Evolutionary conservation across 2,329 filamentous ascomycete genomes (phyloP), one percentile per base, ranked within the genome.

Genomic region (Teratosphaeriaceae sp.): DNA sequence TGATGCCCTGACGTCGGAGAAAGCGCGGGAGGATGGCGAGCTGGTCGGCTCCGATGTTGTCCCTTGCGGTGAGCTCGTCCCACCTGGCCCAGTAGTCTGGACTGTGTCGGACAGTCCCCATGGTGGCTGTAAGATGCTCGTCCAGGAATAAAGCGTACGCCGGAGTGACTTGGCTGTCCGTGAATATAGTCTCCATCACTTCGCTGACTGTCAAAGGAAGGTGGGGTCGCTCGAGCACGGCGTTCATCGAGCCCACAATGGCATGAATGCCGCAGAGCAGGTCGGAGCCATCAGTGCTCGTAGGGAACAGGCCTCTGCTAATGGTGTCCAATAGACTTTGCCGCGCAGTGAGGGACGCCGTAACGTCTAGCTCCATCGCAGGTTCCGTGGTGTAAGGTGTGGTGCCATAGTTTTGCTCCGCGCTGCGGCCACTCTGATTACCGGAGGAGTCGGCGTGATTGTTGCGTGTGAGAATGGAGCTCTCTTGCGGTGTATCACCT

Each of bases 231-330:
- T 8, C 8, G 4, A 23, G 19, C 19, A 12, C 35, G 19, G n/a
- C 35, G 8, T 38, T 24, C 11, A 38, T 18, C 11, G 35, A 38
- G n/a, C 35, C 35, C 3, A 23, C 19, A 12, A 38, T 6, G n/a
- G 35, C 19, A 12, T 38, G n/a, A 8, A 38, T 38, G n/a, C 35
- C 35, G 35, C 35, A 38, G 13, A 38, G 21, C n/a, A 38, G 20
- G 12, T 20, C 35, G 9, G 19, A 15, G 21, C n/a, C 15, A n/a
- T 5, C 15, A 4, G 31, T 35, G 13, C n/a, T 18, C 31, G 19
- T 11, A 11, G 31, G 31, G 16, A 35, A 13, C n/a, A 35, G 3
- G 31, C 31, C 31, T 11, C 16, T 21, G 16, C 19, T 13, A 4
- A 35, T 16, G 7, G 31, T 35, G 5, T 30, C 27, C 5, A 5